Evolutionary conservation across 805 yeast genomes (phyloP), one percentile per base, ranked within the genome.

Genomic region (Ogataea neopini): DNA sequence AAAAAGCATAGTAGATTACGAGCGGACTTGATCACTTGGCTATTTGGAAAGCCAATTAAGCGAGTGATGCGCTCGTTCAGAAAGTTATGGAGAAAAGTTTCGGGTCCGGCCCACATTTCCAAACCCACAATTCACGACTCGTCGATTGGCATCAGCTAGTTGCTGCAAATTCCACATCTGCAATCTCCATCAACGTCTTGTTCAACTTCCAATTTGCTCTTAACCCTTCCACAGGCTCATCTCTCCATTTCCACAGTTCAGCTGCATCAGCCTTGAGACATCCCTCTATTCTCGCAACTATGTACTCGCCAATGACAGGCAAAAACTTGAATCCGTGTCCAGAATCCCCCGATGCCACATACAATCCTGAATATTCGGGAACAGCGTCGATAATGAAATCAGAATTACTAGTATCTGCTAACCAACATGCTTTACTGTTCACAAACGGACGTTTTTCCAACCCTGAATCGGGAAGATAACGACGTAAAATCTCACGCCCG

Each of bases 271-370:
- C 33, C 9, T 52, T 53, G 34, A 72, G 52, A 1, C 47, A 52
- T 5, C 63, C 67, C 25, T 68, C 67, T n/a, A 72, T 32, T 29
- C 58, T 65, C 17, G 57, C 58, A 3, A 53, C 39, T 10, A 75
- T 72, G 49, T 74, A 73, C 40, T 64, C 63, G 1, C 80, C 79
- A 42, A 75, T 71, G 26, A 62, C 69, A 11, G 80, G 80, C 38
- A 75, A 53, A 40, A 71, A 71, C 57, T 75, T 75, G 58, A 69
- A 75, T 3, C 68, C 76, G 56, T 75, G 79, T 7, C 79, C 77
- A 3, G 78, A 69, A 53, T 75, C 79, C 17, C 80, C 80, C 8
- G 74, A 61, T 0, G 76, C 77, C 8, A 75, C 69, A 45, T 51
- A 66, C 1, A 74, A 62, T 22, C 66, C 67, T 1, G 45, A 32